These are phyloP conservation scores for Chlorophyllum brunneum DNA, from an alignment of 768 basidiomycete genomes.

Conservation along the genomic window DNA sequence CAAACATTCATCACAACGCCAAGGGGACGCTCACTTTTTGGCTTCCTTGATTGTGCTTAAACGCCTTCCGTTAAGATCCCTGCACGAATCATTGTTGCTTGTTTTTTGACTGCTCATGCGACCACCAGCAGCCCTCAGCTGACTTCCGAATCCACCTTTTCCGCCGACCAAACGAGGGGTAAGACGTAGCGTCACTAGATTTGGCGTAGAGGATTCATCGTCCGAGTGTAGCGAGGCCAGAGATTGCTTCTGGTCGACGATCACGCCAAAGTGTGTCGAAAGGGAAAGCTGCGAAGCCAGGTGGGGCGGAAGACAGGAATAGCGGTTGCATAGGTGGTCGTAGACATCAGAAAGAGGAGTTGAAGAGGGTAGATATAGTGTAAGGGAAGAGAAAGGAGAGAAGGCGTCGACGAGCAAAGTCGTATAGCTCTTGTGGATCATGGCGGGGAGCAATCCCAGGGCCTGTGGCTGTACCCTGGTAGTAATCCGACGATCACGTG, in stretches of 20 bases:
- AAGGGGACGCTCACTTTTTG: constrained; percentile 62
- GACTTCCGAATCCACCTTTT: constrained; percentile 97
- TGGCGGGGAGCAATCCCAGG: too few species aligned
- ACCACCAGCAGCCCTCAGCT: constrained; percentile 94
- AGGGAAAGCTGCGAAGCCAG: constrained; percentile 27
- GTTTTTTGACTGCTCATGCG: constrained; percentile 97
- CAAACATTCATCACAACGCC: not conserved
- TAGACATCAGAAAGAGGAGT: constrained; percentile 28
- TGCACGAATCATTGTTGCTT: constrained; percentile 90
- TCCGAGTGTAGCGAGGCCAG: constrained; percentile 24
- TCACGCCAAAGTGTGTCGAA: constrained; percentile 35
- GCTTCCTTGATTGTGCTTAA: constrained; percentile 96
- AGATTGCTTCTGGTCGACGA: constrained; percentile 21
- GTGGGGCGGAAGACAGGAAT: constrained; percentile 30
- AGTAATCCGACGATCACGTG: constrained; percentile 1
- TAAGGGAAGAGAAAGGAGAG: constrained; percentile 34
- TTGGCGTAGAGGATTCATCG: constrained; percentile 16
- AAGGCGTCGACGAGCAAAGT: constrained; percentile 38
- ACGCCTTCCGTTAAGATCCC: constrained; percentile 86
- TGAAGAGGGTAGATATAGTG: constrained; percentile 26
- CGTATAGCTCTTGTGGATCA: constrained; percentile 14
- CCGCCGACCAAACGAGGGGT: constrained; percentile 77
- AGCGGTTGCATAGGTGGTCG: constrained; percentile 29
- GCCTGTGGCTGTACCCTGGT: too few species aligned
- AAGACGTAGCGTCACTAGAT: constrained; percentile 67